Percentiles rank a stretch among this genome's conserved stretches.
Conservation (phyloP, 1,284 basidiomycete species). For the Psilocybe mexicana region DNA sequence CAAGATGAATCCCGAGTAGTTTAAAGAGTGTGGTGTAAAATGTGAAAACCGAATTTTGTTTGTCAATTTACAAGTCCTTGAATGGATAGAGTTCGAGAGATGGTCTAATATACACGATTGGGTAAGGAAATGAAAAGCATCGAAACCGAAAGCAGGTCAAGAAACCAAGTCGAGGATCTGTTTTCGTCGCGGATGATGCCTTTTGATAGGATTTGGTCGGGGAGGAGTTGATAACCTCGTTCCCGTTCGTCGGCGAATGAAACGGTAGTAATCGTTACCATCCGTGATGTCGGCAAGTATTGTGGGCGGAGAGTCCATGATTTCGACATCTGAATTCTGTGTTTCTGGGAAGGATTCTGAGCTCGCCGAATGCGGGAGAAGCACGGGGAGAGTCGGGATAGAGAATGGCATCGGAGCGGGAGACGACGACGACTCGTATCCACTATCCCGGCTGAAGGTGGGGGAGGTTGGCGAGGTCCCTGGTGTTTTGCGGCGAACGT, state of each 20-base stretch:
- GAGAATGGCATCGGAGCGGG: slow-evolving; percentile 51
- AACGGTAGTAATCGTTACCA: slow-evolving; percentile 29
- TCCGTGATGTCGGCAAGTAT: slow-evolving; percentile 31
- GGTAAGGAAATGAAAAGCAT: slow-evolving; percentile 8
- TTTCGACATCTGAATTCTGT: slow-evolving; percentile 36
- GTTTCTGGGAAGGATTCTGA: slow-evolving; percentile 43
- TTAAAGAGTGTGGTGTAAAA: slow-evolving; percentile 21
- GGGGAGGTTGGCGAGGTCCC: slow-evolving; percentile 69
- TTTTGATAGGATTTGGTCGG: slow-evolving; percentile 30
- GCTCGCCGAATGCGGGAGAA: slow-evolving; percentile 42
- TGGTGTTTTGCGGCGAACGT: slow-evolving; percentile 74
- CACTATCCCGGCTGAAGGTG: slow-evolving; percentile 51
- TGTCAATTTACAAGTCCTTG: slow-evolving; percentile 22
- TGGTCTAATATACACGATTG: slow-evolving; percentile 19
- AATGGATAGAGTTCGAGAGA: slow-evolving; percentile 17
- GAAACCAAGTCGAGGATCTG: slow-evolving; percentile 18
- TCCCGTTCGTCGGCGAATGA: slow-evolving; percentile 38
- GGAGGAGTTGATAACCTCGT: slow-evolving; percentile 45
- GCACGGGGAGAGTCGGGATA: slow-evolving; percentile 56
- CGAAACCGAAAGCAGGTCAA: not conserved
- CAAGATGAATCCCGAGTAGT: slow-evolving; percentile 7
- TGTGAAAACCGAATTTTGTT: slow-evolving; percentile 16
- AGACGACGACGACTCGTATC: slow-evolving; percentile 37
- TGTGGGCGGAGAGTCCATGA: slow-evolving; percentile 24
- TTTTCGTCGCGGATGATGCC: slow-evolving; percentile 30